Conservation (phyloP, 164 flowering plant species). For the Chloranthus sessilifolius region DNA sequence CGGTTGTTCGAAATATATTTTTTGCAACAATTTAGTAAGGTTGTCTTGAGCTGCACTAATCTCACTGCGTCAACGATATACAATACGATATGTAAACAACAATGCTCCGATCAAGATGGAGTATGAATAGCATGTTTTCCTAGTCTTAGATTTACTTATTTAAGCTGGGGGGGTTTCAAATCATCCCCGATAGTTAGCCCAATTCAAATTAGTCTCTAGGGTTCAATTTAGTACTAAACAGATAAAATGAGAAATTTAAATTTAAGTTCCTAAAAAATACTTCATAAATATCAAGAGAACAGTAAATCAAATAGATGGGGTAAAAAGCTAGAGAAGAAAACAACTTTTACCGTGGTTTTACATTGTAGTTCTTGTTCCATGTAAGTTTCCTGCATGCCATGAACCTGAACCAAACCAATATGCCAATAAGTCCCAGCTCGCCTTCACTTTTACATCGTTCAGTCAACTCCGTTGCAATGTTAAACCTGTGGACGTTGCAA, state of each 20-base stretch:
- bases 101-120: too few relatives aligned
- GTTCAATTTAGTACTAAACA: too few relatives aligned
- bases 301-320: too few relatives aligned
- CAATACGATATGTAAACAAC: not conserved
- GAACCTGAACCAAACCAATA: constrained; percentile 29
- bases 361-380: constrained; percentile 31
- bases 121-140: too few relatives aligned
- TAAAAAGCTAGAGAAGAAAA: not conserved
- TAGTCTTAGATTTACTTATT: too few relatives aligned
- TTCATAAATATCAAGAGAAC: constrained; percentile 2
- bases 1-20: constrained; percentile 18
- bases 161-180: too few relatives aligned
- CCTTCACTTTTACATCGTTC: constrained; percentile 24
- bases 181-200: too few relatives aligned
- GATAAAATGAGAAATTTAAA: not conserved
- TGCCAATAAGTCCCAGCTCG: constrained; percentile 22
- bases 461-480: constrained; percentile 25
- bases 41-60: constrained; percentile 30
- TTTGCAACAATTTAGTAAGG: constrained; percentile 22
- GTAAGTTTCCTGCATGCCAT: constrained; percentile 27
- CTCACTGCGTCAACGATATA: constrained; percentile 19
- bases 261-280: not conserved
- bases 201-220: too few relatives aligned
- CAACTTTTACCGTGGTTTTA: constrained; percentile 25
- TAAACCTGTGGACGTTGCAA: constrained; percentile 16